Conservation (phyloP, 306 rosid species). For the Astragalus membranaceus region DNA sequence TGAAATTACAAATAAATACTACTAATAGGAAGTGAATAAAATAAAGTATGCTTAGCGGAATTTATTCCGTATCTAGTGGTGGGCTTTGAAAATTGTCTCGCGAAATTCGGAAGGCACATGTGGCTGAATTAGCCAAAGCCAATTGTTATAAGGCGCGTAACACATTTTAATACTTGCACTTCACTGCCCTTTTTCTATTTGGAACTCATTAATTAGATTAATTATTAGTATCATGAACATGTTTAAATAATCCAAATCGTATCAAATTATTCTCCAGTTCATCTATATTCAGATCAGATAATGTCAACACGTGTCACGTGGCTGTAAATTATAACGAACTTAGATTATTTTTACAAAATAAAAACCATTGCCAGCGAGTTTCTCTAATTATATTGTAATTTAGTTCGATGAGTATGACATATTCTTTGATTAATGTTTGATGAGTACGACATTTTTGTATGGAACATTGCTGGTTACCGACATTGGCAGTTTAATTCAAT, state of each 20-base stretch:
- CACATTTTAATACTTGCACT: slow-evolving; percentile 19
- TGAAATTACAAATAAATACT: too few relatives aligned
- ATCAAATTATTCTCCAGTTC: slow-evolving; percentile 22
- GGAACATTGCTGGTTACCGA: too few relatives aligned
- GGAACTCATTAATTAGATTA: background rate
- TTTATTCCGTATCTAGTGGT: slow-evolving; percentile 38
- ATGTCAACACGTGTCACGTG: slow-evolving; percentile 29
- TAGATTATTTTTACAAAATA: background rate
- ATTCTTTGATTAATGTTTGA: too few relatives aligned
- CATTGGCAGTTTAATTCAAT: too few relatives aligned
- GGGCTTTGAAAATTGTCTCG: slow-evolving; percentile 31
- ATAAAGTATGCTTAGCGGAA: slow-evolving; percentile 28
- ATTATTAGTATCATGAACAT: background rate
- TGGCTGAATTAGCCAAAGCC: slow-evolving; percentile 15
- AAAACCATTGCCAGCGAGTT: background rate
- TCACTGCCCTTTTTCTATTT: slow-evolving; percentile 5
- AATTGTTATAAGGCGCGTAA: slow-evolving; percentile 4
- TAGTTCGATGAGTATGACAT: too few relatives aligned
- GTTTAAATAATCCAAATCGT: background rate
- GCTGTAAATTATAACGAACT: background rate
- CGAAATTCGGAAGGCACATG: slow-evolving; percentile 23
- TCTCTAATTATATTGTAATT: too few relatives aligned
- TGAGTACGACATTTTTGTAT: too few relatives aligned
- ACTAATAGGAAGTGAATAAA: too few relatives aligned
- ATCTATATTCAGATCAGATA: background rate